A percentile compares a stretch with the other conserved stretches of the same genome.
Evolutionary conservation across 1,139 yeast genomes (phyloP).

Genomic region (Yamadazyma jaroonii): DNA sequence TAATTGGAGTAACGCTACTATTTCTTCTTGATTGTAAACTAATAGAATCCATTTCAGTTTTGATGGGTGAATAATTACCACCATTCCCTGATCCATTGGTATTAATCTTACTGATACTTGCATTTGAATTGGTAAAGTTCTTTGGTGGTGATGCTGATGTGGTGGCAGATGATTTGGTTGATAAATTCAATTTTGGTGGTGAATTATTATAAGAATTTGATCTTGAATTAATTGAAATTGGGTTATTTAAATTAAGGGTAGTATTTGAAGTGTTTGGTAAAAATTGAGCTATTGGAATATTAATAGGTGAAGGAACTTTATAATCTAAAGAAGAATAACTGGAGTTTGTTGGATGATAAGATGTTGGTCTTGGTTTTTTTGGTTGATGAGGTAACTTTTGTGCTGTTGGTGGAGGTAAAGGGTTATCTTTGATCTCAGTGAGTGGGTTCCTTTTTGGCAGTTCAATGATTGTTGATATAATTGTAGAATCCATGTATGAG

Average conservation of each 20-base stretch:
- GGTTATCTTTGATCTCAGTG: slow-evolving; percentile 10
- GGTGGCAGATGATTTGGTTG: slow-evolving; percentile 8
- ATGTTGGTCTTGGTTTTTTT: slow-evolving; percentile 74
- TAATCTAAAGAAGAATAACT: slow-evolving; percentile 45
- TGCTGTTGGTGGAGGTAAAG: slow-evolving; percentile 9
- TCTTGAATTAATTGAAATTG: slow-evolving; percentile 4
- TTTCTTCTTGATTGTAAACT: slow-evolving; percentile 30
- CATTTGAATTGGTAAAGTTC: slow-evolving; percentile 1
- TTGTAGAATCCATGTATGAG: slow-evolving; percentile 2
- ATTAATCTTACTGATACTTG: slow-evolving; percentile 5
- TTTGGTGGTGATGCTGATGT: slow-evolving; percentile 9
- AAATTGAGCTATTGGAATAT: slow-evolving; percentile 36
- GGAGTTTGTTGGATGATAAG: slow-evolving; percentile 76
- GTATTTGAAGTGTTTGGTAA: slow-evolving; percentile 20
- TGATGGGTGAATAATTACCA: slow-evolving; percentile 13
- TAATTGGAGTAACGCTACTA: slow-evolving; percentile 43
- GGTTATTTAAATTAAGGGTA: slow-evolving; percentile 1
- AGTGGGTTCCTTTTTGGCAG: slow-evolving; percentile 33
- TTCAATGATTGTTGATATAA: slow-evolving; percentile 41
- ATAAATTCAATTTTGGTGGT: slow-evolving; percentile 14
- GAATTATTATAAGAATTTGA: slow-evolving; percentile 6
- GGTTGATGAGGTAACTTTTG: slow-evolving; percentile 39
- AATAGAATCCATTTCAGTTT: slow-evolving; percentile 15
- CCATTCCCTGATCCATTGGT: slow-evolving; percentile 7
- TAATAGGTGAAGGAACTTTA: slow-evolving; percentile 28